phyloP scores from a whole-genome alignment of 2,329 filamentous ascomycete species.

The Aspergillus ustus region DNA sequence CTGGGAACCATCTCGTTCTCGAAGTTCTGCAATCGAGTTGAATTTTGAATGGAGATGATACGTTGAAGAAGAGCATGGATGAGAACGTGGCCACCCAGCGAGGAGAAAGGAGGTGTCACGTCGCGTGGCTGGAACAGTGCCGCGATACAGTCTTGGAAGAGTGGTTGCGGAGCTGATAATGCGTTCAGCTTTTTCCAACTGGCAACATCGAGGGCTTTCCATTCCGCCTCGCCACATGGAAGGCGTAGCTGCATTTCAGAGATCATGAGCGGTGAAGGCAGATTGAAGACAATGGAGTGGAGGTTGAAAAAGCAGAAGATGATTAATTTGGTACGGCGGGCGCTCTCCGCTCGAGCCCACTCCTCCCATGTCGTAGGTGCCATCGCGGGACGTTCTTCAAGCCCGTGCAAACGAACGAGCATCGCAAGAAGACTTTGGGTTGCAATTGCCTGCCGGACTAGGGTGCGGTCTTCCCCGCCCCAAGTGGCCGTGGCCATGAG shows the following conservation, averaged over 20 bases:
- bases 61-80: background rate
- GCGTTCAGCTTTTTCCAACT: too few relatives aligned
- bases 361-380: background rate
- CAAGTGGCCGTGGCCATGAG: background rate
- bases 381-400: background rate
- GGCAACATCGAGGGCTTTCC: too few relatives aligned
- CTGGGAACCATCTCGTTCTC: too few relatives aligned
- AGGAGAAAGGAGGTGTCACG: too few relatives aligned
- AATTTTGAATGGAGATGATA: background rate
- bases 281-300: too few relatives aligned
- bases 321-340: background rate
- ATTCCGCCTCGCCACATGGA: too few relatives aligned
- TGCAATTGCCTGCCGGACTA: background rate
- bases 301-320: background rate
- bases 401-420: background rate
- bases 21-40: too few relatives aligned
- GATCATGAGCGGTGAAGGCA: too few relatives aligned
- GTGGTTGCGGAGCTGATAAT: too few relatives aligned
- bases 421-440: background rate
- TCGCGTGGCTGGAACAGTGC: too few relatives aligned
- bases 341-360: background rate
- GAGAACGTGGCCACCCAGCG: too few relatives aligned
- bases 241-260: too few relatives aligned
- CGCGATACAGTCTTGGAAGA: background rate
- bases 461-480: background rate